Evolutionary conservation across 331 rosid genomes (phyloP).

Genomic region (Malus hybrid): DNA sequence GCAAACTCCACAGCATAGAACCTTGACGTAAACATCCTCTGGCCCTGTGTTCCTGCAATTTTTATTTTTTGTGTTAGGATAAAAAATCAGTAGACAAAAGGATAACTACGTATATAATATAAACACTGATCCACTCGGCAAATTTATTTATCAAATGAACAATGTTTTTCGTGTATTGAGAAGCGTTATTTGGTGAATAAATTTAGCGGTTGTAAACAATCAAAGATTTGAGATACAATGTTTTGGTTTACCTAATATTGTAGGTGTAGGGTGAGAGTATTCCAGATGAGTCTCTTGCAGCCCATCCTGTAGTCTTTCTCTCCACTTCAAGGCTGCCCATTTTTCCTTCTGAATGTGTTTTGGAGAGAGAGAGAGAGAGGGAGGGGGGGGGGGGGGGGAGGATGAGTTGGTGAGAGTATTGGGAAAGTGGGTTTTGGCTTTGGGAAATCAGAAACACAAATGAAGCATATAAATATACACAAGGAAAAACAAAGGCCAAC

Average conservation of each 20-base stretch:
- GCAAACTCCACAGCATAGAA: constrained; percentile 75
- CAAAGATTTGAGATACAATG: background rate
- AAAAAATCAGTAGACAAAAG: background rate
- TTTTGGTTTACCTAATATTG: constrained; percentile 42
- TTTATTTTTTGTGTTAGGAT: background rate
- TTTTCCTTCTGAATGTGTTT: background rate
- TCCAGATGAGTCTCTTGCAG: constrained; percentile 88
- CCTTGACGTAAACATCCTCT: constrained; percentile 72
- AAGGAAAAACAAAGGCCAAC: background rate
- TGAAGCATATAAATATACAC: background rate
- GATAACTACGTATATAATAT: no score
- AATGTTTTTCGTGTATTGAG: background rate
- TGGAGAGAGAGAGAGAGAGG: background rate
- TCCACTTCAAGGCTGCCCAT: constrained; percentile 59
- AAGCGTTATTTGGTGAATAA: background rate
- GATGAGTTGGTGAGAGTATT: background rate
- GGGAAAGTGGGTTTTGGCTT: background rate
- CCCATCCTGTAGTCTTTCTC: constrained; percentile 63
- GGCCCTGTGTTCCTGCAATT: constrained; percentile 68
- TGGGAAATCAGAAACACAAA: background rate
- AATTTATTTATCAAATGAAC: background rate
- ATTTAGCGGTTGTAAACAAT: background rate
- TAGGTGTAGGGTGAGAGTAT: constrained; percentile 72
- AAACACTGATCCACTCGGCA: background rate
- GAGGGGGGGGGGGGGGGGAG: background rate